These are phyloP conservation scores for Penicillium parvum DNA, from an alignment of 495 filamentous ascomycete species.

Conservation along the genomic window DNA sequence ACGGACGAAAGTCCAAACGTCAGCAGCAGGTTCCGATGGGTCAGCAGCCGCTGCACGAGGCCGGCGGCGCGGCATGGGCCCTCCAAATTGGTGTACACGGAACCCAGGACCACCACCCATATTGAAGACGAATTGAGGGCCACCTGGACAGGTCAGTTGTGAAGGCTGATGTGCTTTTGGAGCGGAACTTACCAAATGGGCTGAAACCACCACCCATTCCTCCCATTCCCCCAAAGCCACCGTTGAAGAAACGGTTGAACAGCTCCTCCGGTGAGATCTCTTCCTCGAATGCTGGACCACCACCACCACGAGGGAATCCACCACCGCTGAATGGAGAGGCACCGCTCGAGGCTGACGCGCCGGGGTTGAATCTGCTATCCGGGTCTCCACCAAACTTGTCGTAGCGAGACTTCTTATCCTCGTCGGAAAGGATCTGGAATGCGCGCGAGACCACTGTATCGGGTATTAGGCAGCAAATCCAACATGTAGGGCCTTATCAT, in stretches of 20 bases:
- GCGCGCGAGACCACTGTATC: slow-evolving; percentile 79
- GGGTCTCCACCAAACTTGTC: slow-evolving; percentile 90
- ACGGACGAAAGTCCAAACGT: slow-evolving; percentile 44
- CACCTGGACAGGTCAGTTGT: slow-evolving; percentile 42
- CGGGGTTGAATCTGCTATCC: slow-evolving; percentile 72
- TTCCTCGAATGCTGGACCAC: slow-evolving; percentile 67
- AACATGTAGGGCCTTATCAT: neutral
- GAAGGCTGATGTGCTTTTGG: too few species aligned
- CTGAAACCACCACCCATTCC: slow-evolving; percentile 49
- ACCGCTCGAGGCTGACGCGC: slow-evolving; percentile 39
- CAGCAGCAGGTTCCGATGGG: slow-evolving; percentile 45
- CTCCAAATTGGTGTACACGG: slow-evolving; percentile 83
- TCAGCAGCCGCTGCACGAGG: slow-evolving; percentile 58
- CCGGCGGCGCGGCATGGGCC: slow-evolving; percentile 59
- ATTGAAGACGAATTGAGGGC: slow-evolving; percentile 88
- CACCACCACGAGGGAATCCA: slow-evolving; percentile 58
- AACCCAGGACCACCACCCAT: slow-evolving; percentile 78
- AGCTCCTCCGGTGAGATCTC: slow-evolving; percentile 96
- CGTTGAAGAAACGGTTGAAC: slow-evolving; percentile 91
- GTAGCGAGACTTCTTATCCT: slow-evolving; percentile 82
- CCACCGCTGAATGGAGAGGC: slow-evolving; percentile 53
- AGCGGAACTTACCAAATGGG: slow-evolving; percentile 53
- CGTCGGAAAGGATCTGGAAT: slow-evolving; percentile 88
- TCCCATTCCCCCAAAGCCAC: slow-evolving; percentile 47
- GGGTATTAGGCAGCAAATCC: slow-evolving; percentile 2